Conservation (phyloP, 192 early-diverging fungal genomes). For the Entomortierella beljakovae region DNA sequence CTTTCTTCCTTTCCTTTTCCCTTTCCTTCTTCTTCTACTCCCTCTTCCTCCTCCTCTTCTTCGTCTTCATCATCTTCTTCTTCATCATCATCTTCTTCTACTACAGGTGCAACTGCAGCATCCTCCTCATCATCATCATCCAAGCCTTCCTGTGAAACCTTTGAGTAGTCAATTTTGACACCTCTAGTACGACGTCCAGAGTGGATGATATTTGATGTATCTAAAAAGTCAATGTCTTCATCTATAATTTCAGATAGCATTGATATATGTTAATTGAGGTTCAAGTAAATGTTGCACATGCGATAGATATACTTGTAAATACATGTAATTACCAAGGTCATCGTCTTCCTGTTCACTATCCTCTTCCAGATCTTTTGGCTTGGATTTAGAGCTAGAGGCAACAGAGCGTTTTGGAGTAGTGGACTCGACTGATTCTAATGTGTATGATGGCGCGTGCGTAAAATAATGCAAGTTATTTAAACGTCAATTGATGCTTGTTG, state of each 20-base stretch:
- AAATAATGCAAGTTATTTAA: conserved; percentile 1
- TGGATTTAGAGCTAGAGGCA: conserved; percentile 31
- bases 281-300: not conserved
- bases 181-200: conserved; percentile 76
- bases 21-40: conserved; percentile 5
- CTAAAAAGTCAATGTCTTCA: conserved; percentile 70
- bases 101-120: conserved; percentile 19
- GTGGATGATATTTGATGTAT: conserved; percentile 72
- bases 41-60: conserved; percentile 22
- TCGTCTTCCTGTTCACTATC: conserved; percentile 48
- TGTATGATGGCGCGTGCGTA: not conserved
- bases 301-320: not conserved
- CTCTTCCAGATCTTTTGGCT: conserved; percentile 25
- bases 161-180: conserved; percentile 76
- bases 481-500: too few species aligned
- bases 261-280: not conserved
- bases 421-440: conserved; percentile 21
- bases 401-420: conserved; percentile 26
- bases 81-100: conserved; percentile 29
- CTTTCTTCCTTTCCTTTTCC: not conserved
- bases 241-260: conserved; percentile 54
- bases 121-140: conserved; percentile 56
- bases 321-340: conserved; percentile 43
- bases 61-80: conserved; percentile 46
- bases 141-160: conserved; percentile 73